Evolutionary conservation across 2,329 filamentous ascomycete genomes (phyloP).

Genomic region (Fusarium sp.): DNA sequence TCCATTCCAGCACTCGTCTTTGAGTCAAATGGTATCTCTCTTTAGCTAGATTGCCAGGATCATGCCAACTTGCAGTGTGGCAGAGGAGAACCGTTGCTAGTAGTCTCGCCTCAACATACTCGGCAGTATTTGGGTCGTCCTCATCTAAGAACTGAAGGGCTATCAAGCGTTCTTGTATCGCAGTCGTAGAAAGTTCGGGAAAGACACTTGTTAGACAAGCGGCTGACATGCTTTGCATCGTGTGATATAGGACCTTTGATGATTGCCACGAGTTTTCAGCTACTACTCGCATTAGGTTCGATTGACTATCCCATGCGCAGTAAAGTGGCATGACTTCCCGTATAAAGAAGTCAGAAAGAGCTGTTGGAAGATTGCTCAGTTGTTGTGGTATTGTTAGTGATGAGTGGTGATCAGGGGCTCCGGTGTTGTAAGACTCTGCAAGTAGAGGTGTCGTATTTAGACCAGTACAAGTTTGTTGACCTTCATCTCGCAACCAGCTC

Average conservation of each 20-base stretch:
- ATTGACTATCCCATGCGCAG: neutral
- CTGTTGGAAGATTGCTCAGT: neutral
- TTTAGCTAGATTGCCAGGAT: neutral
- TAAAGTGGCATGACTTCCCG: neutral
- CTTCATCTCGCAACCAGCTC: neutral
- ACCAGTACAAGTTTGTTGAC: neutral
- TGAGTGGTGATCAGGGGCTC: accelerated
- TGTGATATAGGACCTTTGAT: neutral
- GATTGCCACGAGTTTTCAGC: neutral
- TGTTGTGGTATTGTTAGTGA: neutral
- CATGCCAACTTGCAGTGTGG: neutral
- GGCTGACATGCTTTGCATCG: neutral
- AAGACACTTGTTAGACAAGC: neutral
- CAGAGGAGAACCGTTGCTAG: neutral
- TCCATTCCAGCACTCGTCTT: neutral
- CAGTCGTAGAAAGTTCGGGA: neutral
- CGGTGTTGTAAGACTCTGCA: accelerated
- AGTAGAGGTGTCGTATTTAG: neutral
- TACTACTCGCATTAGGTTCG: neutral
- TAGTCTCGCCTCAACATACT: neutral
- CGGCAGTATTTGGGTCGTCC: accelerated
- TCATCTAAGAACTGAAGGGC: neutral
- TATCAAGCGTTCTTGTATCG: neutral
- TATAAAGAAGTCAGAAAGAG: neutral
- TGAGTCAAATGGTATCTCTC: neutral